Evolutionary conservation across 306 rosid species (phyloP).

Genomic region (Urtica urens): DNA sequence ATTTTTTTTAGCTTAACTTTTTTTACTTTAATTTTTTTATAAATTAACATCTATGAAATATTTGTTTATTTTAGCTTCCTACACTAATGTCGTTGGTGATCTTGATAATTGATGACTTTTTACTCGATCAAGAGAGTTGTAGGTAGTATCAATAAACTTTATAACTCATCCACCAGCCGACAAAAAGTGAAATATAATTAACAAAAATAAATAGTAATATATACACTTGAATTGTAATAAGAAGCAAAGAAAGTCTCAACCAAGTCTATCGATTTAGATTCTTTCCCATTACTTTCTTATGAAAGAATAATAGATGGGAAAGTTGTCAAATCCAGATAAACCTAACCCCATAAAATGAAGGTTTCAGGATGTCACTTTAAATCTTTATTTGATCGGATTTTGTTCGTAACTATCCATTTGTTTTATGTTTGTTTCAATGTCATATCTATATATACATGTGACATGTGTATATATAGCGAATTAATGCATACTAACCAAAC

Average conservation of each 20-base stretch:
- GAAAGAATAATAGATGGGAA: neutral
- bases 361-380: neutral
- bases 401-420: neutral
- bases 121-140: neutral
- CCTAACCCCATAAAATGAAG: conserved; percentile 1
- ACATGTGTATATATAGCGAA: no score
- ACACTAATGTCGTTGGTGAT: neutral
- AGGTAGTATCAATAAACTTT: neutral
- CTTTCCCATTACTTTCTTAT: neutral
- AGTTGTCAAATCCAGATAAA: conserved; percentile 1
- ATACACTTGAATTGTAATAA: neutral
- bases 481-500: no score
- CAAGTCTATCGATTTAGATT: neutral
- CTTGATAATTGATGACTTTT: neutral
- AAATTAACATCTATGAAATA: no score
- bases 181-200: neutral
- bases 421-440: neutral
- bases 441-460: no score
- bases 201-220: neutral
- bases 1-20: no score
- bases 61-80: neutral
- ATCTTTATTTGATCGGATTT: neutral
- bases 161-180: neutral
- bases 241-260: neutral
- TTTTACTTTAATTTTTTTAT: no score